These are phyloP conservation scores for Chaetomium olivaceum DNA, from an alignment of 2,329 filamentous ascomycete genomes.

Conservation along the genomic window DNA sequence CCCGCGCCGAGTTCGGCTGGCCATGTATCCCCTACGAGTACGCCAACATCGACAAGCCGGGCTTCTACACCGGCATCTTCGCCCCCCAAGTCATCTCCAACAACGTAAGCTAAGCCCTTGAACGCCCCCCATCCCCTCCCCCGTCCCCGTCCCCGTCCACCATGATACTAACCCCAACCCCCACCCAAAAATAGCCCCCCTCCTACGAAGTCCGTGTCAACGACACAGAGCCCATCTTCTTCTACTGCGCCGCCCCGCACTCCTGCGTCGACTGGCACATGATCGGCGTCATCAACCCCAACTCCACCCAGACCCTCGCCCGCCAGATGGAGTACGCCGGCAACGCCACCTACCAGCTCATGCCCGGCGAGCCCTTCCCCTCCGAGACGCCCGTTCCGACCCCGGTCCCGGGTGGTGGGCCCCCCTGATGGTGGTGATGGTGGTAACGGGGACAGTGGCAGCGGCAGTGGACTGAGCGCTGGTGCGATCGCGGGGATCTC, in stretches of 20 bases:
- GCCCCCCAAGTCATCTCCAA: constrained; percentile 48
- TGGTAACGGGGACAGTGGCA: constrained; percentile 1
- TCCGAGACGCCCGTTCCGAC: constrained; percentile 41
- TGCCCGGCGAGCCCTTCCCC: constrained; percentile 58
- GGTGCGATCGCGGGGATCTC: constrained; percentile 63
- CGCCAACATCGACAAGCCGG: constrained; percentile 47
- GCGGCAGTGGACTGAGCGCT: constrained; percentile 28
- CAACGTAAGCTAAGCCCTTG: constrained; percentile 44
- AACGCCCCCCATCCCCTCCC: background rate
- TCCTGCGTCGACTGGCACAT: constrained; percentile 68
- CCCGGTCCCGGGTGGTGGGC: constrained; percentile 19
- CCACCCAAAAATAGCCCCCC: constrained; percentile 41
- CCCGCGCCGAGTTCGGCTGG: constrained; percentile 57
- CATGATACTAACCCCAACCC: constrained; percentile 17
- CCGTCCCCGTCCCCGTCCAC: too few relatives aligned
- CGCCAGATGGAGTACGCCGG: constrained; percentile 50
- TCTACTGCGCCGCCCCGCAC: constrained; percentile 66
- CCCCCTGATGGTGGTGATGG: constrained; percentile 16
- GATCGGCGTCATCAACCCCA: constrained; percentile 75
- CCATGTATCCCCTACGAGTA: constrained; percentile 66
- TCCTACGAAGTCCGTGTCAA: constrained; percentile 53
- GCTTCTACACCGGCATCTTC: constrained; percentile 56
- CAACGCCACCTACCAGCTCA: constrained; percentile 53
- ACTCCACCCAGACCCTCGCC: constrained; percentile 50
- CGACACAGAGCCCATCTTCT: constrained; percentile 64